Evolutionary conservation across 225 moss, liverwort and hornwort genomes (phyloP).

Genomic region (Anthoceros angustus): DNA sequence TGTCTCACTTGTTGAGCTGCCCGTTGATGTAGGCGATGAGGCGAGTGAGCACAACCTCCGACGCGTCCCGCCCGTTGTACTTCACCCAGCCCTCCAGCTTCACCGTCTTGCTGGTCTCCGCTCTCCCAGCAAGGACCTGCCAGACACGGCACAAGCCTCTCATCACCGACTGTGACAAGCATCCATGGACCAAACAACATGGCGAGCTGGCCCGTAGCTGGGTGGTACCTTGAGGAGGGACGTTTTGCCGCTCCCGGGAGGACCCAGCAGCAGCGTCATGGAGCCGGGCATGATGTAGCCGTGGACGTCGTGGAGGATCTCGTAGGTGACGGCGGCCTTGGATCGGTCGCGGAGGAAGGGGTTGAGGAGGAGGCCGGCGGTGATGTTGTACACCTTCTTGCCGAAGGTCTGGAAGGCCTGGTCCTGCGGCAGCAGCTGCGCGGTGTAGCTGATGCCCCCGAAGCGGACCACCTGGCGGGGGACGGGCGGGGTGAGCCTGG

Average conservation of each 20-base stretch:
- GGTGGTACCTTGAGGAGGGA: conserved; percentile 20
- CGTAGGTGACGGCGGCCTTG: neutral
- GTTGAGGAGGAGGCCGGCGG: conserved; percentile 9
- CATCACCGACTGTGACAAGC: neutral
- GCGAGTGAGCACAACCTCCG: conserved; percentile 13
- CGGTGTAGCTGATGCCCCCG: conserved; percentile 10
- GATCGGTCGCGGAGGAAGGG: conserved; percentile 10
- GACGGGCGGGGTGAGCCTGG: conserved; percentile 15
- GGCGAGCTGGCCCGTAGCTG: too few relatives aligned
- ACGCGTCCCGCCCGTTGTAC: conserved; percentile 15
- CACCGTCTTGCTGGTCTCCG: conserved; percentile 13
- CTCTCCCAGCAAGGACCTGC: conserved; percentile 20
- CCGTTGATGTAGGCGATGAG: conserved; percentile 20
- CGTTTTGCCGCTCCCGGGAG: conserved; percentile 19
- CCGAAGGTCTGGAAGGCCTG: conserved; percentile 13
- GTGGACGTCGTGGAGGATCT: conserved; percentile 14
- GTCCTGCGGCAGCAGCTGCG: neutral
- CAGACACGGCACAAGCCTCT: neutral
- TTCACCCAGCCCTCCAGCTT: conserved; percentile 11
- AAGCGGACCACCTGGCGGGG: conserved; percentile 19
- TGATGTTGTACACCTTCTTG: conserved; percentile 16
- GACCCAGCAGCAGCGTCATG: conserved; percentile 16
- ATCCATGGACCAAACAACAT: too few relatives aligned
- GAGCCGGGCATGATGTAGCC: conserved; percentile 22
- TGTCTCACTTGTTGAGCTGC: conserved; percentile 17